Evolutionary conservation across 139 green algal genomes (phyloP), one percentile per base, ranked within the genome.

Genomic region (Coccomyxa sp.): DNA sequence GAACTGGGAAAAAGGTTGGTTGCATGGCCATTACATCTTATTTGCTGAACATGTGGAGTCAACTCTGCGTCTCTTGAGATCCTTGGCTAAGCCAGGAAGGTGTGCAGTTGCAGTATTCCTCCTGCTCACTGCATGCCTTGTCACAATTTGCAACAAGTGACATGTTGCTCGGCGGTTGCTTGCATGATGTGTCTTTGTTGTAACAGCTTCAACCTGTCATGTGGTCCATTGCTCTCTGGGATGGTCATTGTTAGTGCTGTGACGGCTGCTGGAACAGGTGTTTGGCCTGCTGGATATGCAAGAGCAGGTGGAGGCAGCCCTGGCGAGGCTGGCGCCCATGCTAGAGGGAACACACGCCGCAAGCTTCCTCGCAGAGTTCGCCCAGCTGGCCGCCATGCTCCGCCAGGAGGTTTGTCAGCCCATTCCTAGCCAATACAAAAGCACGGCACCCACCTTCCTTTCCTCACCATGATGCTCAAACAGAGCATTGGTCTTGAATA

Each of bases 251-350:
- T 51, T 3, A 51, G 38, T 51, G 38, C 38, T 51, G 38, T 51
- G 63, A 71, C 18, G 63, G 63, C 63, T 74, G 76, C 58, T 76
- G 13, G 45, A 45, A 68, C 81, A 89, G 86, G 66, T 90, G 57
- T 87, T 83, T 74, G 87, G 84, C 31, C 45, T 86, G 80, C 81
- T 90, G 77, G 87, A 89, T 60, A 89, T 88, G 85, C 87, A 90
- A 59, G 82, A 76, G 25, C 83, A 84, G 58, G 25, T 86, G 67
- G 83, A 88, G 67, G 85, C 30, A 0, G 57, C 76, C 13, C 63
- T 89, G 82, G 67, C 45, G 14, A 1, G 58, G 31, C 78, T 88
- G 38, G 17, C 58, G 25, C 66, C n/a, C 13, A 31, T 85, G 28
- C 76, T 88, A 79, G 58, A 58, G 14, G 77, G 66, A 30, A 81